Base-by-base conservation (phyloP, 768 basidiomycete genomes). In the Mycena galericulata region DNA sequence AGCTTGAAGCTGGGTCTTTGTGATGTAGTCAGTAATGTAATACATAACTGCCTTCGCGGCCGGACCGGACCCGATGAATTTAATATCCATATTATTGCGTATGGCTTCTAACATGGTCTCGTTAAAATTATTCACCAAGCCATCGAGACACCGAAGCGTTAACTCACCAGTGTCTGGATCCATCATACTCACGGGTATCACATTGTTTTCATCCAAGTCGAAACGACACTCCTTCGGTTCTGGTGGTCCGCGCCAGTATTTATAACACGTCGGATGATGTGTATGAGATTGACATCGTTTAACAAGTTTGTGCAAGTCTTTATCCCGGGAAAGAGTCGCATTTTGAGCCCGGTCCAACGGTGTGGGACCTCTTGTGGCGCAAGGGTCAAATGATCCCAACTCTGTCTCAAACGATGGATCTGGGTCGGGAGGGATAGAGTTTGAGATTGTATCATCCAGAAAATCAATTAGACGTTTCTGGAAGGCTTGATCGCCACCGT, bases 21-120 rank as follows among this genome's bases (percentile, higher is more conserved):
- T 81, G 36, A 81, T 80, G 41, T 81, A 81, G 43, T 81, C 76
- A 0, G 80, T 81, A 32, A 81, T 78, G 51, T 81, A 81, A 58
- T 77, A 76, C 17, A 81, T 20, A 0, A 79, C 64, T 0, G 78
- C 80, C 57, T 80, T 81, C 9, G 78, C 78, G 2, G 73, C 58
- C 7, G 67, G 65, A 5, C 80, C 80, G 0, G 78, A 79, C 0
- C 70, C 69, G 7, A 81, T 75, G 30, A 64, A 76, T 29, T 79
- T 76, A 1, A 78, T 75, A 81, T 77, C 34, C 34, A 36, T 36
- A 36, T 46, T 73, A 53, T 76, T 76, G 4, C 75, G 62, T 3
- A 79, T 56, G 2, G 65, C 62, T 8, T 68, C 46, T 2, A 79
- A 29, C 14, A 80, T 76, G 2, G 71, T 75, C 0, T 43, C 61